Conservation (phyloP, 176 grass and related monocot species). For the Oryza punctata region DNA sequence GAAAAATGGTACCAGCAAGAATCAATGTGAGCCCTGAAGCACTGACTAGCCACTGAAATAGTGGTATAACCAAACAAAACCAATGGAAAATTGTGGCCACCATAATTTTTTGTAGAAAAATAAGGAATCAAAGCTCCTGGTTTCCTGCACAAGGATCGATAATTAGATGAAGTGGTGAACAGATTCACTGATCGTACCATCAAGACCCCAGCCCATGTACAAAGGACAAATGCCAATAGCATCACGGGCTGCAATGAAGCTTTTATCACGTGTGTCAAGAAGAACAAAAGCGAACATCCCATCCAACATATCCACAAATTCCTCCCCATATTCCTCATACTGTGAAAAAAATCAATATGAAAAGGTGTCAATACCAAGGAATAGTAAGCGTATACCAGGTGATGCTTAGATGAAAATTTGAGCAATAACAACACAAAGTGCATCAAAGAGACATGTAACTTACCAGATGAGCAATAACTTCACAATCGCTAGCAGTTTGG, state of each 20-base stretch:
- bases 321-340: slow-evolving; percentile 99
- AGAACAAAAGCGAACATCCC: slow-evolving; percentile 99
- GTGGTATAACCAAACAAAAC: slow-evolving; percentile 23
- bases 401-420: background rate
- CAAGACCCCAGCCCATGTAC: slow-evolving; percentile 98
- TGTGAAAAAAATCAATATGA: slow-evolving; percentile 42
- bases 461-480: slow-evolving; percentile 99
- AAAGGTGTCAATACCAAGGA: slow-evolving; percentile 5
- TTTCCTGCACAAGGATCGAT: background rate
- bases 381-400: background rate
- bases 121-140: background rate
- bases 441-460: slow-evolving; percentile 38
- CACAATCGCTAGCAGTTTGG: slow-evolving; percentile 88
- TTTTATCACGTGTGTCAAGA: slow-evolving; percentile 93
- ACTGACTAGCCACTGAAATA: slow-evolving; percentile 1
- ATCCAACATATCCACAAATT: slow-evolving; percentile 94
- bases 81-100: background rate
- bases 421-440: background rate
- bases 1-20: background rate
- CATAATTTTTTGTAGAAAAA: too few species aligned
- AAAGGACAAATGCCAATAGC: slow-evolving; percentile 95
- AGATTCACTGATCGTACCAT: slow-evolving; percentile 60
- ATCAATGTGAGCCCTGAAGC: background rate
- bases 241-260: slow-evolving; percentile 95
- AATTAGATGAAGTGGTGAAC: slow-evolving; percentile 9